These are phyloP conservation scores for Dothiorella sarmentorum DNA, from an alignment of 2,329 filamentous ascomycete species.

Conservation along the genomic window DNA sequence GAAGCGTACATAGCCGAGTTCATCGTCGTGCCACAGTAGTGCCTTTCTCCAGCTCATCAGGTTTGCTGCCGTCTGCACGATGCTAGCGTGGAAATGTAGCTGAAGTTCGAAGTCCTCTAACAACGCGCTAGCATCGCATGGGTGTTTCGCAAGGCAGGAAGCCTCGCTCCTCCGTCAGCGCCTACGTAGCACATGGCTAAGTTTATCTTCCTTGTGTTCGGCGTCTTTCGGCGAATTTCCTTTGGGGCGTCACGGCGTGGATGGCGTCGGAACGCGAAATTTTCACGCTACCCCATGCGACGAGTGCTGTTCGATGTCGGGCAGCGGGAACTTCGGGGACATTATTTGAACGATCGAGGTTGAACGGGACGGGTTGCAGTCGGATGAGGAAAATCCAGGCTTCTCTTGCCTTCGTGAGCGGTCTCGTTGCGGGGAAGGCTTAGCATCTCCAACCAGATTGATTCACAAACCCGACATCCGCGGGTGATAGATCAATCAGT, in stretches of 20 bases:
- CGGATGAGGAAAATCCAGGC: background rate
- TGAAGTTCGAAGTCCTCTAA: background rate
- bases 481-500: background rate
- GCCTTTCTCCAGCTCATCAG: too few species aligned
- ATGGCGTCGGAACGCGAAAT: background rate
- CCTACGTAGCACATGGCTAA: background rate
- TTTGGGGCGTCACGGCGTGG: background rate
- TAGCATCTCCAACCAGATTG: conserved; percentile 7
- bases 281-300: background rate
- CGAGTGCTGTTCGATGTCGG: background rate
- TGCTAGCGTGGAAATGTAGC: background rate
- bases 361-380: background rate
- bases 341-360: background rate
- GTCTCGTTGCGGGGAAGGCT: background rate
- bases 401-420: background rate
- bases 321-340: background rate
- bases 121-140: background rate
- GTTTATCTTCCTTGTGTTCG: too few species aligned
- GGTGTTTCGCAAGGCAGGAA: background rate
- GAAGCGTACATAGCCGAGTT: background rate
- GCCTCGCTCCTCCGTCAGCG: background rate
- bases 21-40: too few species aligned
- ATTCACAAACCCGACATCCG: background rate
- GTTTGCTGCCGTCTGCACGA: too few species aligned
- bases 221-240: conserved; percentile 10